phyloP scores from a whole-genome alignment of 768 basidiomycete genomes.

The Pleurotus pulmonarius region DNA sequence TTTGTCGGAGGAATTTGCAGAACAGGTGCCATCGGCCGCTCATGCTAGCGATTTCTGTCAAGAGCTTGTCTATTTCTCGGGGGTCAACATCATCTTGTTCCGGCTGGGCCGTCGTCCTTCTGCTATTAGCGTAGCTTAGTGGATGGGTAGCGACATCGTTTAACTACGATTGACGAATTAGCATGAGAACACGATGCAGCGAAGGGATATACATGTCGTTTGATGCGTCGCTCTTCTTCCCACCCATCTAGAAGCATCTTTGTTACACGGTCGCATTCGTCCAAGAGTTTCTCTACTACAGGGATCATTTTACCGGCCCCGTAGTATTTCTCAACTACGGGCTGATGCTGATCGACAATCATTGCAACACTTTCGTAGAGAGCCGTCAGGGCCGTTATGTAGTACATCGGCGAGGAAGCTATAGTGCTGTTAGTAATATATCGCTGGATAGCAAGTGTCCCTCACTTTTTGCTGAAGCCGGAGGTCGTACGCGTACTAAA shows the following conservation, averaged over 20 bases:
- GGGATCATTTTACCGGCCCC: slow-evolving; percentile 82
- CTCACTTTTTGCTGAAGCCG: slow-evolving; percentile 80
- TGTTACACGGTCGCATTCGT: slow-evolving; percentile 86
- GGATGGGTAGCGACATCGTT: background rate
- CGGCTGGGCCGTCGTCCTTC: slow-evolving; percentile 20
- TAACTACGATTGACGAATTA: background rate
- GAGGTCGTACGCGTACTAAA: slow-evolving; percentile 75
- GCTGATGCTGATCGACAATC: slow-evolving; percentile 97
- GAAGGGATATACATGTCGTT: slow-evolving; percentile 58
- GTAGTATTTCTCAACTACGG: slow-evolving; percentile 98
- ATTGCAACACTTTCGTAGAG: slow-evolving; percentile 94
- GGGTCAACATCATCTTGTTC: slow-evolving; percentile 72
- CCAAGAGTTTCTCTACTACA: slow-evolving; percentile 71
- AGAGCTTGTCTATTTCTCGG: slow-evolving; percentile 84
- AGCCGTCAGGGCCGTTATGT: slow-evolving; percentile 83
- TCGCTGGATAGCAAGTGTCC: slow-evolving; percentile 1
- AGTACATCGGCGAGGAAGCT: slow-evolving; percentile 94
- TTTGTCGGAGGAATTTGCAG: slow-evolving; percentile 78
- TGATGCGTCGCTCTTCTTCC: slow-evolving; percentile 87
- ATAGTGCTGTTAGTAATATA: slow-evolving; percentile 12
- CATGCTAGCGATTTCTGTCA: slow-evolving; percentile 90
- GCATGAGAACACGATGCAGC: background rate
- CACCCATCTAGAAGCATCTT: slow-evolving; percentile 73
- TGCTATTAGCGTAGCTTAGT: slow-evolving; percentile 26
- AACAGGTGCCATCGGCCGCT: slow-evolving; percentile 91